Percentiles rank a stretch among this genome's conserved stretches.
phyloP scores from a whole-genome alignment of 306 rosid genomes.

The Ochetophila trinervis region DNA sequence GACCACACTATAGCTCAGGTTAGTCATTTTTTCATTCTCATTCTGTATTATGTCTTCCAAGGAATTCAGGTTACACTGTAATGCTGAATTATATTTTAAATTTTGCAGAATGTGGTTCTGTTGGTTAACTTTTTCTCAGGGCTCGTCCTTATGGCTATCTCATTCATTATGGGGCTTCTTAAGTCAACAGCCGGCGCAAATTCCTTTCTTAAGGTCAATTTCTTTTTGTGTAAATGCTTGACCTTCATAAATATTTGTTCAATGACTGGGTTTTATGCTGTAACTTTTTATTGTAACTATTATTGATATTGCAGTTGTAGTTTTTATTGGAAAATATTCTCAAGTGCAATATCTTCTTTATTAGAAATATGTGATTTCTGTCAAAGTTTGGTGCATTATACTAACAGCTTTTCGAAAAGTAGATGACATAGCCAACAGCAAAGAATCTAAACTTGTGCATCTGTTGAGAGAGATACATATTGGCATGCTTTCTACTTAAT shows the following conservation, averaged over 20 bases:
- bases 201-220: constrained; percentile 81
- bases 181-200: constrained; percentile 62
- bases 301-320: background rate
- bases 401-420: too few species aligned
- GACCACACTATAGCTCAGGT: constrained; percentile 97
- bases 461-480: constrained; percentile 7
- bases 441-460: background rate
- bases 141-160: constrained; percentile 85
- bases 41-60: constrained; percentile 4
- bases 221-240: background rate
- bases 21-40: constrained; percentile 18
- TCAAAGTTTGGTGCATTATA: too few species aligned
- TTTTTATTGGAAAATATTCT: background rate
- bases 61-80: constrained; percentile 8
- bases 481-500: background rate
- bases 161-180: constrained; percentile 86
- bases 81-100: constrained; percentile 26
- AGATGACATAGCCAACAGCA: background rate
- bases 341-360: background rate
- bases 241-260: background rate
- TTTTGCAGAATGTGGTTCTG: constrained; percentile 83
- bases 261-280: background rate
- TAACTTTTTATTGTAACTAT: background rate
- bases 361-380: background rate
- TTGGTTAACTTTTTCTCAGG: constrained; percentile 85